Evolutionary conservation across 2,329 filamentous ascomycete genomes (phyloP), one percentile per base, ranked within the genome.

Genomic region (Nothopassalora personata): DNA sequence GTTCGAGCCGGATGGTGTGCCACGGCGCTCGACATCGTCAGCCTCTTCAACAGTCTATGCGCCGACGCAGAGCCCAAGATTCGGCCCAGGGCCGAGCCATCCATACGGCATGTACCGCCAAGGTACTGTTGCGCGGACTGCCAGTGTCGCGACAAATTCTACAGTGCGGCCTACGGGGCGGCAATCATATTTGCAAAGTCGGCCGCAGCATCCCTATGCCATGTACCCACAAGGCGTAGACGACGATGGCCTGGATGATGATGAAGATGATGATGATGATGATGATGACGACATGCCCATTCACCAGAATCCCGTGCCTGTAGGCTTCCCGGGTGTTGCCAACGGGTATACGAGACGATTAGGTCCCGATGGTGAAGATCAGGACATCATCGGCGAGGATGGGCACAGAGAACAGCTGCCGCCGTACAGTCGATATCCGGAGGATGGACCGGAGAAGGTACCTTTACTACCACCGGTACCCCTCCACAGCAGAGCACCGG

Each of bases 391-490:
- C 54, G 91, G 91, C 1, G 89, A 89, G 0, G 86, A 96, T 68
- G 92, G 92, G 1, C 91, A 97, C 70, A 87, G 89, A 1, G 93
- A 97, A 74, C 90, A 96, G 72, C 78, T 97, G 18, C 93, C 93
- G 11, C 93, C 93, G 0, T 97, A 97, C 71, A 90, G 90, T 13
- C 83, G 91, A 72, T 97, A 95, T 73, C 90, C 92, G 2, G 89
- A 95, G 54, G 88, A 90, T 58, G 70, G 68, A 4, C 69, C 70
- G 1, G 68, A 82, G 71, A 70, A 83, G 73, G 79, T 91, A 83
- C 76, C 76, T 9, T 71, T 77, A 11, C 65, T 79, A 27, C 61
- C 66, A 36, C 71, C 71, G 1, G 67, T 68, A 7, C 60, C 67
- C 28, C 60, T 72, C 4, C 70, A 71, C 57, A 71, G 67, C 54